phyloP scores from a whole-genome alignment of 768 basidiomycete genomes.

The Coprinopsis strossmayeri region DNA sequence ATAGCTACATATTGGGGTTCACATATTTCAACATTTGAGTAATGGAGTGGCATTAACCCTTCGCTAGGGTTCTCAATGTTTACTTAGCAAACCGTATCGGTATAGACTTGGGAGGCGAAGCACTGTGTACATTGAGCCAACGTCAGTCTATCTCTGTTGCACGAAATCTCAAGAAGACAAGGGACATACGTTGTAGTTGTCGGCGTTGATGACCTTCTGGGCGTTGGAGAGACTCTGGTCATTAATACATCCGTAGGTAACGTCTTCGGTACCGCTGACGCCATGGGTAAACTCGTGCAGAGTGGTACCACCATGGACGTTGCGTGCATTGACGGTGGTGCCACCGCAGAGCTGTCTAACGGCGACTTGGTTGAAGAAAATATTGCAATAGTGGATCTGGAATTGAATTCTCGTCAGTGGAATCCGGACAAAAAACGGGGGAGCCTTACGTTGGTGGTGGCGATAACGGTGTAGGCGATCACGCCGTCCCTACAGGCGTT shows the following conservation, averaged over 20 bases:
- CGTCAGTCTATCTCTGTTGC: no score
- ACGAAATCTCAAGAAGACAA: no score
- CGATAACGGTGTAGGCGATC: conserved; percentile 37
- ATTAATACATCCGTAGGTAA: conserved; percentile 32
- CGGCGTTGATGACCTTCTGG: conserved; percentile 32
- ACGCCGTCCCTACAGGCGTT: conserved; percentile 30
- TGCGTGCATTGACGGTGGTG: conserved; percentile 35
- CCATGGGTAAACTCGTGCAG: conserved; percentile 46
- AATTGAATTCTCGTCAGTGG: background rate
- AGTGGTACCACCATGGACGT: conserved; percentile 39
- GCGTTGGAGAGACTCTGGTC: conserved; percentile 32
- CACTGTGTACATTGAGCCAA: no score
- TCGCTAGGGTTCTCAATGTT: no score
- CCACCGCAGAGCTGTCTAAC: conserved; percentile 32
- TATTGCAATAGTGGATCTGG: conserved; percentile 39
- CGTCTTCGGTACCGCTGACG: conserved; percentile 30
- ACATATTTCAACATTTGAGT: no score
- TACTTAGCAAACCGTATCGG: no score
- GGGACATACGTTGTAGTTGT: conserved; percentile 38
- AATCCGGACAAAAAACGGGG: conserved; percentile 15
- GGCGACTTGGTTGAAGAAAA: conserved; percentile 42
- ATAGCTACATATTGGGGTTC: no score
- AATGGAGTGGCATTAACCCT: no score
- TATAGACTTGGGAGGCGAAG: no score
- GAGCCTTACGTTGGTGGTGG: no score